Evolutionary conservation across 2,329 filamentous ascomycete genomes (phyloP), one percentile per base, ranked within the genome.

Genomic region (Coniochaeta pulveracea): DNA sequence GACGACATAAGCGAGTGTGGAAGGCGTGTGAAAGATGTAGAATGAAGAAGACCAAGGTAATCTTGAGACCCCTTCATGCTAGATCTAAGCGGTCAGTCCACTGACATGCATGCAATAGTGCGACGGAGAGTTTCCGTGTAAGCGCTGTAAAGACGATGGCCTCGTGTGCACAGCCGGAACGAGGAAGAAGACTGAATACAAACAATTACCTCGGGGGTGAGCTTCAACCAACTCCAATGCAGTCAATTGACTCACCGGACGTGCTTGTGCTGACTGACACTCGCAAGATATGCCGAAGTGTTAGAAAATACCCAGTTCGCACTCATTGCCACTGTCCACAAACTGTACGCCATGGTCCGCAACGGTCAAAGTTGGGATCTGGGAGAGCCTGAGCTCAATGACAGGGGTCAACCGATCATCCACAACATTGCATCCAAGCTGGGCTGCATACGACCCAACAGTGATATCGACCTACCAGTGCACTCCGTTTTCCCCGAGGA

Each of bases 41-140:
- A 42, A 77, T 77, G 71, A 79, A 78, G 63, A 79, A 79, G 61
- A 79, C 74, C 34, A 78, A 78, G 72, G 72, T 74, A 55, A 39
- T 26, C 23, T 22, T 35, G 17, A 21, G 25, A n/a, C 21, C 25
- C 25, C 18, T n/a, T 6, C 11, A 15, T 19, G n/a, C 8, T 42
- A 16, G 12, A 17, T 19, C 16, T 8, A 23, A 23, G 30, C 39
- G 30, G 16, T 14, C n/a, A 33, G 33, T 15, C 26, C 19, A 40
- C 45, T 47, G 34, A 36, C 33, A 32, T 31, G 22, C 14, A 10
- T 31, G 22, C 14, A 10, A n/a, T 31, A 76, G 72, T 78, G 73
- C 47, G 72, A 78, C 42, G 73, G 73, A 40, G 72, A 77, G 46
- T 76, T 76, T 36, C 73, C 73, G 8, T 79, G 74, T 52, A 77